These are phyloP conservation scores for Beauveria australis DNA, from an alignment of 2,329 filamentous ascomycete genomes.

Conservation along the genomic window DNA sequence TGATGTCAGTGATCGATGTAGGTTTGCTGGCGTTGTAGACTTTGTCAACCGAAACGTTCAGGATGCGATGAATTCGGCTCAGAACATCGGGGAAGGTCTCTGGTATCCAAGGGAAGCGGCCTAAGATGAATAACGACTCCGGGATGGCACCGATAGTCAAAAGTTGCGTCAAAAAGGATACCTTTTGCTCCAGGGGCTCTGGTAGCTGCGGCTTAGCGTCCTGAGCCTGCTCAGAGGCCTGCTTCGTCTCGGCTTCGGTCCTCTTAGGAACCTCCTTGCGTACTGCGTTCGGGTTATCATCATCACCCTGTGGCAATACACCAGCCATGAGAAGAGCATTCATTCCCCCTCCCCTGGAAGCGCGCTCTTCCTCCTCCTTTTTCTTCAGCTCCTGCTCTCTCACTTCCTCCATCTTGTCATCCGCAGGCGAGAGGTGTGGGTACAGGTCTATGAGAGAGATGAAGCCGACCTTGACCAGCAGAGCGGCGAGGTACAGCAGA, in stretches of 20 bases:
- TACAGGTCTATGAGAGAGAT: conserved; percentile 88
- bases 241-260: conserved; percentile 44
- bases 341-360: conserved; percentile 59
- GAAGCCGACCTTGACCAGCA: conserved; percentile 95
- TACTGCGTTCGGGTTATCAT: conserved; percentile 55
- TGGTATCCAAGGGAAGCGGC: conserved; percentile 85
- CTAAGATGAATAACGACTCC: conserved; percentile 85
- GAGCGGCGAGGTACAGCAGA: conserved; percentile 80
- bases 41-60: conserved; percentile 73
- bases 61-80: conserved; percentile 72
- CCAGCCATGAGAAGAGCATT: conserved; percentile 87
- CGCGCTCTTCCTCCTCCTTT: conserved; percentile 68
- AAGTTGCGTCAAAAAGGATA: conserved; percentile 72
- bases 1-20: conserved; percentile 19
- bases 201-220: conserved; percentile 48
- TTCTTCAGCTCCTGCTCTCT: conserved; percentile 64
- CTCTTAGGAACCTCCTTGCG: conserved; percentile 46
- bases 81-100: conserved; percentile 77
- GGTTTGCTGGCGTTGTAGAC: conserved; percentile 48
- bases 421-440: conserved; percentile 79
- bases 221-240: conserved; percentile 29
- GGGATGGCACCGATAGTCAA: conserved; percentile 87
- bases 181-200: conserved; percentile 81
- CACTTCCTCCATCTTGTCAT: conserved; percentile 72
- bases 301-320: conserved; percentile 57